Evolutionary conservation across 257 asterid species (phyloP).

Genomic region (Nyctanthes arbortristis): DNA sequence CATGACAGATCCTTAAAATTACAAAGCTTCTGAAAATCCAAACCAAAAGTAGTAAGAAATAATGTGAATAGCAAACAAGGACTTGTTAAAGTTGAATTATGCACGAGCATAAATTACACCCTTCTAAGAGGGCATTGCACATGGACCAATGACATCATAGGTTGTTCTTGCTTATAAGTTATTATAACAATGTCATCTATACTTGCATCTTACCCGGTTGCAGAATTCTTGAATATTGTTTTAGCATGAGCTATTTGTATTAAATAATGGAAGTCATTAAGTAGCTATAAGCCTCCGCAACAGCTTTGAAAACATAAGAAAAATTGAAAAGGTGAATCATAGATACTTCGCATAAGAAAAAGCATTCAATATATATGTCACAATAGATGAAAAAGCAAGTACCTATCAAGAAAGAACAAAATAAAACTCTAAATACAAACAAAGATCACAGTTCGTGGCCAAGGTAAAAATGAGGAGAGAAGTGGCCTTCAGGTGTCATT

Average conservation of each 20-base stretch:
- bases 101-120: not conserved
- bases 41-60: not conserved
- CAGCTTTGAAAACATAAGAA: not conserved
- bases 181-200: not conserved
- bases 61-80: not conserved
- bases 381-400: not conserved
- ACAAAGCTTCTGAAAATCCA: slow-evolving; percentile 17
- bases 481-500: not conserved
- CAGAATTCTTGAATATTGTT: not conserved
- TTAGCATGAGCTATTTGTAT: not conserved
- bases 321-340: not conserved
- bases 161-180: not conserved
- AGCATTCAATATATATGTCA: not conserved
- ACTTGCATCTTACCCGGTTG: not conserved
- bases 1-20: slow-evolving; percentile 24
- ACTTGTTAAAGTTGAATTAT: not conserved
- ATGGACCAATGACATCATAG: not conserved
- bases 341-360: not conserved
- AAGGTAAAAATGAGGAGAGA: not conserved
- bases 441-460: not conserved
- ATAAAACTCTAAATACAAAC: not conserved
- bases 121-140: not conserved
- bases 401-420: not conserved
- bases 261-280: not conserved
- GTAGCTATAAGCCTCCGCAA: not conserved